Evolutionary conservation across 306 rosid genomes (phyloP).

Genomic region (Acacia melanoxylon): DNA sequence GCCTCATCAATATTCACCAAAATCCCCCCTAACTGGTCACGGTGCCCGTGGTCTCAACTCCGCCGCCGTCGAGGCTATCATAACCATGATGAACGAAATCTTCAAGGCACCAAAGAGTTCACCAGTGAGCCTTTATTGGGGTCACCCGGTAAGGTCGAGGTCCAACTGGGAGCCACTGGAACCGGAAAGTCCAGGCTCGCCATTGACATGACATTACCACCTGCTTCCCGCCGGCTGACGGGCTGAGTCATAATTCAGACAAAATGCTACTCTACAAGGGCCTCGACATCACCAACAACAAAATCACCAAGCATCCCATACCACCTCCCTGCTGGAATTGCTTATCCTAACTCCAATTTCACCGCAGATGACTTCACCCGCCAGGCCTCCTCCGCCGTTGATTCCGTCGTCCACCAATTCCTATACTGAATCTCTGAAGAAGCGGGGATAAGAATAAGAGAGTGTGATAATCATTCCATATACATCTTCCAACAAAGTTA

Average conservation of each 20-base stretch:
- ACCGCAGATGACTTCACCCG: conserved; percentile 38
- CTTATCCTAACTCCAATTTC: conserved; percentile 39
- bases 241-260: conserved; percentile 75
- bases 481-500: too few species aligned
- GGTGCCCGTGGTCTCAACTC: too few species aligned
- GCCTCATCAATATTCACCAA: too few species aligned
- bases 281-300: conserved; percentile 67
- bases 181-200: conserved; percentile 82
- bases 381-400: conserved; percentile 37
- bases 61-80: too few species aligned
- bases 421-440: neutral
- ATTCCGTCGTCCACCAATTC: conserved; percentile 43
- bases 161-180: too few species aligned
- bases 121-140: too few species aligned
- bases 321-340: conserved; percentile 53
- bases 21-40: too few species aligned
- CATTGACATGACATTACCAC: conserved; percentile 70
- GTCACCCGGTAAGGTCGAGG: too few species aligned
- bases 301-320: conserved; percentile 74
- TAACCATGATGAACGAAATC: too few species aligned
- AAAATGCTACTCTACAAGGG: conserved; percentile 83
- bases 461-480: too few species aligned
- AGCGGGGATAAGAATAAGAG: too few species aligned
- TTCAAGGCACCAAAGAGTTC: too few species aligned
- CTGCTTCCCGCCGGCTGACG: conserved; percentile 56